phyloP scores from a whole-genome alignment of 2,329 filamentous ascomycete species.

The Penicillium sp. region DNA sequence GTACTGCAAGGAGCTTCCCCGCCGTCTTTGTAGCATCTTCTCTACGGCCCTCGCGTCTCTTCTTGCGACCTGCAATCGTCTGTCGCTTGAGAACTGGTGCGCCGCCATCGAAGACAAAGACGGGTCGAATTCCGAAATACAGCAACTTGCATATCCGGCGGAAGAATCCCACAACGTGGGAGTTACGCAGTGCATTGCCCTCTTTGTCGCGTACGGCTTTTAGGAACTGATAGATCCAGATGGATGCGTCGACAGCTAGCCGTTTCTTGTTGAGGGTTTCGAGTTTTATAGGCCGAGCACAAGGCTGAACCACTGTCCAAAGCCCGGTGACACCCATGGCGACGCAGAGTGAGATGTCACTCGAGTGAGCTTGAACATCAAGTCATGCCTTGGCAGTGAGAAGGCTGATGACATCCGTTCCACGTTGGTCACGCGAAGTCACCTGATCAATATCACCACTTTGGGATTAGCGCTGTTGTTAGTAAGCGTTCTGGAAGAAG shows the following conservation, averaged over 20 bases:
- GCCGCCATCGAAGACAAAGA: constrained; percentile 97
- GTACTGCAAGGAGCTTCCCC: constrained; percentile 84
- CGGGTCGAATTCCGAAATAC: constrained; percentile 92
- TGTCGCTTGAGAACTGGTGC: constrained; percentile 87
- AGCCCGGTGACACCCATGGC: constrained; percentile 95
- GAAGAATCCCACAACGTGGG: constrained; percentile 96
- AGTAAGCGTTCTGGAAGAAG: constrained; percentile 7
- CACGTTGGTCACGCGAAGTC: constrained; percentile 15
- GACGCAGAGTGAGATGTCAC: constrained; percentile 8
- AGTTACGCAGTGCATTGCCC: constrained; percentile 92
- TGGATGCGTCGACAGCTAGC: constrained; percentile 94
- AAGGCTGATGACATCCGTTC: constrained; percentile 4
- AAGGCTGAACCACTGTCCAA: constrained; percentile 94
- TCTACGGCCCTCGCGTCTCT: constrained; percentile 77
- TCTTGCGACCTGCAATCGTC: constrained; percentile 77
- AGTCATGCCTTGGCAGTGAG: not conserved
- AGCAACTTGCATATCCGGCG: constrained; percentile 95
- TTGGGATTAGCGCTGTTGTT: constrained; percentile 16
- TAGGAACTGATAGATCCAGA: constrained; percentile 99
- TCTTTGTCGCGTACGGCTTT: constrained; percentile 99
- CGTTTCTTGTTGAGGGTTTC: constrained; percentile 95
- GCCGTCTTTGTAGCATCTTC: constrained; percentile 93
- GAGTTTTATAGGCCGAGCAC: constrained; percentile 91
- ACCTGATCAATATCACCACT: constrained; percentile 22
- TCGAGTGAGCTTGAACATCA: not conserved